Evolutionary conservation across 2,329 filamentous ascomycete genomes (phyloP), one percentile per base, ranked within the genome.

Genomic region (Xylariaceae sp.): DNA sequence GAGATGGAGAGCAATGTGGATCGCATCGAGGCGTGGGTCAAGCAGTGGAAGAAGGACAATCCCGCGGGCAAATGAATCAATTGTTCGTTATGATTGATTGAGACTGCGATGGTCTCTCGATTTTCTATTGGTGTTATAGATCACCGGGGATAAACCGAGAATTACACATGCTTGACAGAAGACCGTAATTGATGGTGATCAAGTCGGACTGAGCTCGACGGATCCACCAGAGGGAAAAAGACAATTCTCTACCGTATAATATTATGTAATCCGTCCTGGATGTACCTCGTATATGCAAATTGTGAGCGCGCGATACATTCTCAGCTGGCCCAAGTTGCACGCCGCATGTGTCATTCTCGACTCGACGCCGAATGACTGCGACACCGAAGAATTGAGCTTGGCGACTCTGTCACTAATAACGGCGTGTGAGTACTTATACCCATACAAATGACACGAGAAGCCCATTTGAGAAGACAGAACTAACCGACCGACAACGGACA

Each of bases 1-100:
- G 89, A 96, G 71, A 87, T 99, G 70, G 92, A 99, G 65, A 80
- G 76, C 58, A 99, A 99, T 69, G 78, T 96, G 36, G 89, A 91
- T 65, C 79, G 92, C 59, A 86, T 97, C 57, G 85, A 89, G 68
- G 72, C 76, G 51, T 99, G 94, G 94, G 68, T 95, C 26, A 79
- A 81, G 70, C 81, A 87, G 65, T 97, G 94, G 94, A 90, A 83
- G 75, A 78, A 80, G 68, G 80, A 91, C n/a, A 59, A 61, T 44
- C 67, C 81, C 83, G 61, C 72, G 68, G 54, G 69, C 68, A 34
- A 34, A 13, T 34, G 12, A 34, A 34, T 26, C n/a, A n/a, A 26
- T 26, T 26, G 8, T 26, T 12, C 19, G 41, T 7, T 47, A 49
- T 21, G 55, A 53, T 8, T 53, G 44, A 22, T 42, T 18, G 5